Evolutionary conservation across 1,284 basidiomycete genomes (phyloP), one percentile per base, ranked within the genome.

Genomic region (Athelia sp.): DNA sequence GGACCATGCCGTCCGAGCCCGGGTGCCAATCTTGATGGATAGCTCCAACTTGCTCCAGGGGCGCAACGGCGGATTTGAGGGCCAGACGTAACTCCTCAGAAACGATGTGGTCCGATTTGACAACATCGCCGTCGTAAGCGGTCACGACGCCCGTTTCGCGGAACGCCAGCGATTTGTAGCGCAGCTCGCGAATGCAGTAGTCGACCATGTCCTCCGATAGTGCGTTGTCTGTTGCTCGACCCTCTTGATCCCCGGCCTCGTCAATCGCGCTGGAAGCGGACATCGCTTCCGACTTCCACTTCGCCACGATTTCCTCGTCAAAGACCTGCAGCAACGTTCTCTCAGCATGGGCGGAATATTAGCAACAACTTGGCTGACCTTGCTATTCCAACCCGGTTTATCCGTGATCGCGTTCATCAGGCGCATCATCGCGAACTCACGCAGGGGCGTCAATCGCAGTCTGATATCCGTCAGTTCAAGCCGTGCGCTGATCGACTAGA

Each of bases 21-120:
- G n/a, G n/a, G 32, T n/a, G 11, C 32, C 32, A 34, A n/a, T 34
- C 32, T 11, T n/a, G 32, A n/a, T 34, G n/a, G 11, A 34, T 34
- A 11, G 11, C 32, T 11, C 11, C 65, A 4, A 71, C 59, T 31
- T 63, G 51, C 44, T 71, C 67, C 13, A 70, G 63, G 2, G 51
- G 46, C 8, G 47, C 26, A n/a, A 34, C 32, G 32, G 32, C 32
- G n/a, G 32, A 11, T 34, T 34, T 34, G 32, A 34, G 32, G n/a
- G 32, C n/a, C 11, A 11, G 11, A 11, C 32, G 32, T 11, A 34
- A n/a, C 11, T 11, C n/a, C n/a, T 11, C 11, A 11, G 32, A n/a
- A n/a, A 34, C 32, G 32, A n/a, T 34, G 11, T 11, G 11, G n/a
- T 34, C 32, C n/a, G 32, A 34, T 34, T 34, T 34, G 32, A 34